These are phyloP conservation scores for Aspergillus nomiae DNA, from an alignment of 2,329 filamentous ascomycete species.

Conservation along the genomic window DNA sequence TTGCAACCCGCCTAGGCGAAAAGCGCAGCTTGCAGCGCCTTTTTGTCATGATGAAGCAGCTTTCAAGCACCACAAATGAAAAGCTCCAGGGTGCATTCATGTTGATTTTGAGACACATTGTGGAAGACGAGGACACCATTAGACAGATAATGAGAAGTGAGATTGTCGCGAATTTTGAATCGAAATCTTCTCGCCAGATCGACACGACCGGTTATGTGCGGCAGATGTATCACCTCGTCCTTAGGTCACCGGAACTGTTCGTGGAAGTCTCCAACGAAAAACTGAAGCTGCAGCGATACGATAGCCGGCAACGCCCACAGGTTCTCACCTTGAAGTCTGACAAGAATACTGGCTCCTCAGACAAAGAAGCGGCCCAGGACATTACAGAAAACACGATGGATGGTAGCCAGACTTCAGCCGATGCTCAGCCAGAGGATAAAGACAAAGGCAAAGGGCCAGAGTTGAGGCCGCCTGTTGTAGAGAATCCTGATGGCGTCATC, in stretches of 20 bases:
- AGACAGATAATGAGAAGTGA: conserved; percentile 91
- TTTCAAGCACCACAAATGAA: conserved; percentile 75
- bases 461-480: conserved; percentile 78
- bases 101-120: conserved; percentile 84
- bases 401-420: conserved; percentile 31
- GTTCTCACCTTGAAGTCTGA: conserved; percentile 55
- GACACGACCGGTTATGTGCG: conserved; percentile 76
- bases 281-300: conserved; percentile 70
- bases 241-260: conserved; percentile 83
- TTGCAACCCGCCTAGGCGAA: conserved; percentile 77
- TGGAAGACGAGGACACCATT: conserved; percentile 90
- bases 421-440: conserved; percentile 27
- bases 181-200: conserved; percentile 55
- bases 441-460: conserved; percentile 63
- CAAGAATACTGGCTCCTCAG: conserved; percentile 32
- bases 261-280: conserved; percentile 85
- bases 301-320: conserved; percentile 57
- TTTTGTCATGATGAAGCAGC: conserved; percentile 93
- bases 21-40: conserved; percentile 86
- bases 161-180: conserved; percentile 76
- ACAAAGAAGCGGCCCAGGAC: conserved; percentile 26
- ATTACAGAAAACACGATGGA: conserved; percentile 33
- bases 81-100: conserved; percentile 76
- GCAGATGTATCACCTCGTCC: conserved; percentile 73
- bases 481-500: conserved; percentile 91